A percentile compares a stretch with the other conserved stretches of the same genome.
phyloP scores from a whole-genome alignment of 176 grass and related monocot genomes.

The Ananas comosus region DNA sequence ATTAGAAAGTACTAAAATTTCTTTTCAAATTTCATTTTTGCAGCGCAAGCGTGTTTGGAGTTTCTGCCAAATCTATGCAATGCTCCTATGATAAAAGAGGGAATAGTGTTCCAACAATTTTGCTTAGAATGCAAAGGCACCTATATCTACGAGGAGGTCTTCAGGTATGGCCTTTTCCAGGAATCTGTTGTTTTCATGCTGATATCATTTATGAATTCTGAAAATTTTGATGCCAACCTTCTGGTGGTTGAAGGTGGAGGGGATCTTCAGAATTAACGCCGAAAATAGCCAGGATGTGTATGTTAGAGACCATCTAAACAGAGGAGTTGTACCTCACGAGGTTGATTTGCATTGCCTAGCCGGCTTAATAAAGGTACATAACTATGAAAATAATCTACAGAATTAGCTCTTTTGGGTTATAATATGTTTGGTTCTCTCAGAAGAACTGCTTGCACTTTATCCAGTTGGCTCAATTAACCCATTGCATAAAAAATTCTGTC shows the following conservation, averaged over 20 bases:
- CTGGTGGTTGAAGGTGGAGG: constrained; percentile 62
- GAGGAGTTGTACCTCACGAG: constrained; percentile 59
- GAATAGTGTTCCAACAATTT: constrained; percentile 79
- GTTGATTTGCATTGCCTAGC: constrained; percentile 86
- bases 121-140: constrained; percentile 67
- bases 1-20: neutral
- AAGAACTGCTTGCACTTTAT: too few species aligned
- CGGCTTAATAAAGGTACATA: constrained; percentile 82
- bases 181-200: neutral
- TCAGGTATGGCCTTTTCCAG: constrained; percentile 37
- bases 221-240: constrained; percentile 3
- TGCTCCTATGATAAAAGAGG: constrained; percentile 78
- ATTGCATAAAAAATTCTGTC: too few species aligned
- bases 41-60: constrained; percentile 82
- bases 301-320: constrained; percentile 71
- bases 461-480: too few species aligned
- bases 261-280: constrained; percentile 90
- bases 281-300: constrained; percentile 70
- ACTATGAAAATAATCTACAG: neutral
- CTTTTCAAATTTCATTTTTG: neutral
- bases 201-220: neutral
- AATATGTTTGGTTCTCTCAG: too few species aligned
- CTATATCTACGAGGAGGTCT: constrained; percentile 66
- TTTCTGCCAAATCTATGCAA: constrained; percentile 88
- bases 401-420: neutral